A percentile compares a stretch with the other conserved stretches of the same genome.
These are phyloP conservation scores for Suillus decipiens DNA, from an alignment of 768 basidiomycete genomes.

Conservation along the genomic window DNA sequence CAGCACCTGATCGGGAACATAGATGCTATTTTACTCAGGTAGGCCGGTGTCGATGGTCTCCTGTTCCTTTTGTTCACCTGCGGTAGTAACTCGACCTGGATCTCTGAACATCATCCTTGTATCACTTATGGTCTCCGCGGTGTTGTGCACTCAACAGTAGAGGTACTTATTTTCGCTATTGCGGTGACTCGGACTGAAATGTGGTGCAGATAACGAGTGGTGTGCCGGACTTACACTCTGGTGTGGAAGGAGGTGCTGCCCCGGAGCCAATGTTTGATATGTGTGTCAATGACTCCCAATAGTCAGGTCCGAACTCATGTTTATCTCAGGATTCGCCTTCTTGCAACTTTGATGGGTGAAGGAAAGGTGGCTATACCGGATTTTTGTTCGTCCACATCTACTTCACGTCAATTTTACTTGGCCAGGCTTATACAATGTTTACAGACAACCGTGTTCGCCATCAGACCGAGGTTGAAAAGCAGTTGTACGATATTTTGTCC, in stretches of 20 bases:
- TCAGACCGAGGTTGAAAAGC: slow-evolving; percentile 64
- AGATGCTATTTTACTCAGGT: slow-evolving; percentile 90
- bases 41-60: slow-evolving; percentile 11
- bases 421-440: background rate
- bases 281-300: slow-evolving; percentile 39
- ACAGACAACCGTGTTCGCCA: slow-evolving; percentile 78
- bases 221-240: slow-evolving; percentile 86
- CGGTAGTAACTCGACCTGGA: slow-evolving; percentile 94
- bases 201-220: slow-evolving; percentile 61
- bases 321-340: slow-evolving; percentile 65
- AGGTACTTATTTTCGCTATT: slow-evolving; percentile 43
- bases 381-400: slow-evolving; percentile 67
- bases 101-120: slow-evolving; percentile 88
- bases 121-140: slow-evolving; percentile 95
- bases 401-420: background rate
- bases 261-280: slow-evolving; percentile 94
- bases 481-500: slow-evolving; percentile 69
- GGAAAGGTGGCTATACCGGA: slow-evolving; percentile 68
- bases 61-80: background rate
- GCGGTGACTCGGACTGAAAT: background rate
- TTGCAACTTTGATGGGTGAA: slow-evolving; percentile 64
- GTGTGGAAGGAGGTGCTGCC: slow-evolving; percentile 88
- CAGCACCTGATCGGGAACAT: slow-evolving; percentile 83
- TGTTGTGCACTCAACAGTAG: slow-evolving; percentile 84
- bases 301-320: background rate